phyloP scores from a whole-genome alignment of 73 alveolate genomes.

The Paramecium biaurelia region DNA sequence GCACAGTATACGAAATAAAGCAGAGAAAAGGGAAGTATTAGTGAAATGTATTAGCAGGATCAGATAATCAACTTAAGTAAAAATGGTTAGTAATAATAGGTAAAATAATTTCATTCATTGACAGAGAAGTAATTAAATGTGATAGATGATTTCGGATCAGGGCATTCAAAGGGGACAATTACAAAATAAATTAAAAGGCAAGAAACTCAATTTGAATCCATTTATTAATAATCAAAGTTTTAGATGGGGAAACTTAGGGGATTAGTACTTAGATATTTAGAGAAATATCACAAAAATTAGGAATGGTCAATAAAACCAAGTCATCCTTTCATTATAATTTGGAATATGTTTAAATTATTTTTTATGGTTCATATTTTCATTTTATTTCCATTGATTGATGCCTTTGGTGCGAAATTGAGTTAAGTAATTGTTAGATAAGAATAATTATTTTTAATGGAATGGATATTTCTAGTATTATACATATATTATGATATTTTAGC shows the following conservation, averaged over 20 bases:
- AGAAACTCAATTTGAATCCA: not conserved
- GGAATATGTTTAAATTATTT: slow-evolving; percentile 7
- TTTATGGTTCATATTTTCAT: slow-evolving; percentile 11
- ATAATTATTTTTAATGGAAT: not conserved
- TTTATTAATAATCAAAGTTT: not conserved
- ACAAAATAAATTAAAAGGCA: not conserved
- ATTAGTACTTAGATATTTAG: not conserved
- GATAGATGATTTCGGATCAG: not conserved
- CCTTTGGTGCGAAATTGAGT: not conserved
- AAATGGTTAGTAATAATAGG: not conserved
- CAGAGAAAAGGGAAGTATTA: not conserved
- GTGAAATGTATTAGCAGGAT: not conserved
- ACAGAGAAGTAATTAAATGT: not conserved
- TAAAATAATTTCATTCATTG: not conserved
- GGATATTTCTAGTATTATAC: slow-evolving; percentile 12
- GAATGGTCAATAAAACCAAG: not conserved
- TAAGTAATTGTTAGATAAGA: not conserved
- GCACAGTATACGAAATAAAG: not conserved
- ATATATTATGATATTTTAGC: not conserved
- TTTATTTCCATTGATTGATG: slow-evolving; percentile 10
- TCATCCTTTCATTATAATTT: not conserved
- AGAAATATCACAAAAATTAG: not conserved
- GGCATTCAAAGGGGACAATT: not conserved
- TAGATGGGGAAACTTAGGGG: not conserved
- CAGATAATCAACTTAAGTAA: slow-evolving; percentile 7